Conservation (phyloP, 202 grass and related monocot genomes). For the Elaeis oleifera region DNA sequence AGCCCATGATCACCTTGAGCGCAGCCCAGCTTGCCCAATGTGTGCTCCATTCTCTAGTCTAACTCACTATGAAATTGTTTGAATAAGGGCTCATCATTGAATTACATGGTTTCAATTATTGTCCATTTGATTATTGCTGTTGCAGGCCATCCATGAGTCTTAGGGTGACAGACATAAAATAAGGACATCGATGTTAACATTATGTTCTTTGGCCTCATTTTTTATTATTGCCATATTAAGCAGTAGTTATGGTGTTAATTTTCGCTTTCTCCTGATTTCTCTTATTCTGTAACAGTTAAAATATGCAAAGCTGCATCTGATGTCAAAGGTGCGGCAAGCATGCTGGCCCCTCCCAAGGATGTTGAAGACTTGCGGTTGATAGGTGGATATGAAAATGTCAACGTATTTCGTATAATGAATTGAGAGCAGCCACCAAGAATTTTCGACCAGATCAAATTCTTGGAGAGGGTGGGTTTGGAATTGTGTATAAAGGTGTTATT, state of each 20-base stretch:
- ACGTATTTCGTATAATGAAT: conserved; percentile 78
- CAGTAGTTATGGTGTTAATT: neutral
- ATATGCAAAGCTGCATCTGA: conserved; percentile 54
- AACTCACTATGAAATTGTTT: too few relatives aligned
- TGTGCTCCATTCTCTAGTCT: too few relatives aligned
- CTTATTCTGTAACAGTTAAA: conserved; percentile 24
- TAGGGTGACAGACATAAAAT: too few relatives aligned
- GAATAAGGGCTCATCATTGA: too few relatives aligned
- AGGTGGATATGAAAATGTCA: conserved; percentile 76
- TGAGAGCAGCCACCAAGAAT: conserved; percentile 82
- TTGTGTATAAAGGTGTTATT: conserved; percentile 93
- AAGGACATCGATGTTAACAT: too few relatives aligned
- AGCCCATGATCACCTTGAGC: too few relatives aligned
- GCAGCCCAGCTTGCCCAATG: too few relatives aligned
- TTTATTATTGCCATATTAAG: too few relatives aligned
- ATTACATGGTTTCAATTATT: too few relatives aligned
- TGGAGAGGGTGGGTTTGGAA: conserved; percentile 95
- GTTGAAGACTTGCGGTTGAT: conserved; percentile 69
- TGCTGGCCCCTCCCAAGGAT: conserved; percentile 83
- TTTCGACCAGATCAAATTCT: conserved; percentile 94
- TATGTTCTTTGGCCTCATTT: too few relatives aligned
- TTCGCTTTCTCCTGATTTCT: conserved; percentile 26
- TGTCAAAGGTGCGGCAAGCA: conserved; percentile 47
- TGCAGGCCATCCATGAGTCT: too few relatives aligned
- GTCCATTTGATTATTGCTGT: too few relatives aligned